phyloP scores from a whole-genome alignment of 306 rosid genomes.

The Sesbania bispinosa region DNA sequence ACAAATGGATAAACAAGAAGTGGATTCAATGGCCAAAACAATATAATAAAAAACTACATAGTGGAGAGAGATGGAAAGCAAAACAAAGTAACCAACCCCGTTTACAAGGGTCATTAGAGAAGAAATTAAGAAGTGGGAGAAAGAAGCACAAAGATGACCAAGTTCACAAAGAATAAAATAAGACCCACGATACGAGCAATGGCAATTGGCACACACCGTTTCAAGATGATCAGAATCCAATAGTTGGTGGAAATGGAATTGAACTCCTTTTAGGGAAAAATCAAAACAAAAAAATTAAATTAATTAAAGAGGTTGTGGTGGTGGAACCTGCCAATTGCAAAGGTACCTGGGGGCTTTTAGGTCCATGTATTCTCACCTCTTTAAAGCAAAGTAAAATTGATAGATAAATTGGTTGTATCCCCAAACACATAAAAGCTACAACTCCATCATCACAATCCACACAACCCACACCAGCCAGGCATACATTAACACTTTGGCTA shows the following conservation, averaged over 20 bases:
- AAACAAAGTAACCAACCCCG: slow-evolving; percentile 16
- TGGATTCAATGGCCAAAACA: slow-evolving; percentile 42
- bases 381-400: slow-evolving; percentile 38
- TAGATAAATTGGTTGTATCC: slow-evolving; percentile 22
- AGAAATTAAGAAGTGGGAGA: slow-evolving; percentile 11
- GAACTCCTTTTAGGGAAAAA: not conserved
- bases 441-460: slow-evolving; percentile 19
- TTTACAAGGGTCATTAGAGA: slow-evolving; percentile 10
- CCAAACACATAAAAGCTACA: slow-evolving; percentile 25
- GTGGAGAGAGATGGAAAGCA: slow-evolving; percentile 27
- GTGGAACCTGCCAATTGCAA: slow-evolving; percentile 21
- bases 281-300: not conserved
- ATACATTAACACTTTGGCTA: slow-evolving; percentile 22
- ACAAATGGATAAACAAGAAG: slow-evolving; percentile 19
- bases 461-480: not conserved
- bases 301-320: slow-evolving; percentile 15
- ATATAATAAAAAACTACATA: not conserved
- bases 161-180: slow-evolving; percentile 14
- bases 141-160: slow-evolving; percentile 38
- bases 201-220: slow-evolving; percentile 23
- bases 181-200: slow-evolving; percentile 12
- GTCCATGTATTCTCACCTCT: slow-evolving; percentile 51
- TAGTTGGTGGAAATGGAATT: slow-evolving; percentile 14
- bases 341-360: slow-evolving; percentile 30
- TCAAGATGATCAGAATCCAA: slow-evolving; percentile 7